These are phyloP conservation scores for Claviceps pusilla DNA, from an alignment of 2,329 filamentous ascomycete genomes.

Conservation along the genomic window DNA sequence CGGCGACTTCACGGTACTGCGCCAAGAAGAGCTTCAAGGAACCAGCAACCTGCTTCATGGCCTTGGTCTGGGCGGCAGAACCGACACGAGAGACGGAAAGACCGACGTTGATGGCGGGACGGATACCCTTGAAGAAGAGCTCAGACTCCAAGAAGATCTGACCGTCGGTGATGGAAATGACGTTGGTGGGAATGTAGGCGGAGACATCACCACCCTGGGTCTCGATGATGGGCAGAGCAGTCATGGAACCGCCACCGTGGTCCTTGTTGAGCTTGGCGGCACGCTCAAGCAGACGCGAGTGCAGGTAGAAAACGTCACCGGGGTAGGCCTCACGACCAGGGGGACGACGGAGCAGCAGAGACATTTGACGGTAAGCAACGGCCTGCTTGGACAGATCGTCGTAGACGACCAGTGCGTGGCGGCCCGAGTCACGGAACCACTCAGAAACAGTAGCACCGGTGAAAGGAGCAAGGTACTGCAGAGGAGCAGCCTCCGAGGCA, in stretches of 20 bases:
- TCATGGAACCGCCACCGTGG: slow-evolving; percentile 89
- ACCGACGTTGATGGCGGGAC: slow-evolving; percentile 99
- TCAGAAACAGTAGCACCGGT: slow-evolving; percentile 57
- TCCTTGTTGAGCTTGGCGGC: slow-evolving; percentile 97
- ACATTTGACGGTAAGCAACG: slow-evolving; percentile 98
- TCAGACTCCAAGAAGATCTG: slow-evolving; percentile 99
- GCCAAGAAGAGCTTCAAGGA: slow-evolving; percentile 99
- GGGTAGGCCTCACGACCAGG: slow-evolving; percentile 99
- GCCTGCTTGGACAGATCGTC: slow-evolving; percentile 98
- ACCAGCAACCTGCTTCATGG: slow-evolving; percentile 99
- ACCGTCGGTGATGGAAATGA: slow-evolving; percentile 99
- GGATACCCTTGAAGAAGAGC: slow-evolving; percentile 99
- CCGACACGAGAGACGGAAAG: slow-evolving; percentile 99
- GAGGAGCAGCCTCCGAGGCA: slow-evolving; percentile 87
- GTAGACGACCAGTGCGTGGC: slow-evolving; percentile 79
- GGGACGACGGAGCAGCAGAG: slow-evolving; percentile 88
- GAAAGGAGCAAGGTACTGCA: slow-evolving; percentile 91
- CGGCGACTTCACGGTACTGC: slow-evolving; percentile 99
- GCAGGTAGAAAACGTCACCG: slow-evolving; percentile 97
- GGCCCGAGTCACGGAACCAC: slow-evolving; percentile 69
- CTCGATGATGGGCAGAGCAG: slow-evolving; percentile 94
- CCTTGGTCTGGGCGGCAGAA: slow-evolving; percentile 98
- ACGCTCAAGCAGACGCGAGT: slow-evolving; percentile 98
- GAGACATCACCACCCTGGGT: slow-evolving; percentile 99
- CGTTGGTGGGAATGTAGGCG: slow-evolving; percentile 99